phyloP scores from a whole-genome alignment of 2,329 filamentous ascomycete genomes.

The Anisogramma anomala region DNA sequence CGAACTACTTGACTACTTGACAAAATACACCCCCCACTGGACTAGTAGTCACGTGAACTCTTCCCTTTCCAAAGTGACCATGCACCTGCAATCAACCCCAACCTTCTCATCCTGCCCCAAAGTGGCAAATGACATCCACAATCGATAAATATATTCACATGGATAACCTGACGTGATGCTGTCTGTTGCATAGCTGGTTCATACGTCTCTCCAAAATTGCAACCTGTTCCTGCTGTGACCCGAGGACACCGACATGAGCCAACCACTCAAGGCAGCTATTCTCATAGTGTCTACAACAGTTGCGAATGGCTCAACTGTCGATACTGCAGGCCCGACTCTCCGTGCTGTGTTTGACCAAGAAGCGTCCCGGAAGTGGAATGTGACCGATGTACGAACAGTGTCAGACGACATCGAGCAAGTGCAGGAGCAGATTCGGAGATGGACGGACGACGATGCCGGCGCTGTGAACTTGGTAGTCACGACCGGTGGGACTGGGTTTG shows the following conservation, averaged over 20 bases:
- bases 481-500: conserved; percentile 89
- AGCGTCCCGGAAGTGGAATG: conserved; percentile 59
- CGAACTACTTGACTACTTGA: too few relatives aligned
- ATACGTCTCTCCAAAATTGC: background rate
- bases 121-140: too few relatives aligned
- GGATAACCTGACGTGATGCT: background rate
- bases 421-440: conserved; percentile 57
- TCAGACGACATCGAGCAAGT: conserved; percentile 66
- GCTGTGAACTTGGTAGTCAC: conserved; percentile 68
- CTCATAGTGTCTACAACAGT: conserved; percentile 89
- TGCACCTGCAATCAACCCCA: too few relatives aligned
- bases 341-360: conserved; percentile 56
- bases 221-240: background rate
- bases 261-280: conserved; percentile 57
- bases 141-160: too few relatives aligned
- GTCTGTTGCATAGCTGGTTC: background rate
- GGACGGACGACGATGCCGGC: conserved; percentile 51
- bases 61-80: too few relatives aligned
- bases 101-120: too few relatives aligned
- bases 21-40: too few relatives aligned
- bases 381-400: conserved; percentile 62
- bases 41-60: too few relatives aligned
- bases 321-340: conserved; percentile 58
- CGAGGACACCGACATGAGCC: conserved; percentile 4
- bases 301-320: conserved; percentile 63